Base-by-base conservation (phyloP, 768 basidiomycete species). In the Russula sp. region DNA sequence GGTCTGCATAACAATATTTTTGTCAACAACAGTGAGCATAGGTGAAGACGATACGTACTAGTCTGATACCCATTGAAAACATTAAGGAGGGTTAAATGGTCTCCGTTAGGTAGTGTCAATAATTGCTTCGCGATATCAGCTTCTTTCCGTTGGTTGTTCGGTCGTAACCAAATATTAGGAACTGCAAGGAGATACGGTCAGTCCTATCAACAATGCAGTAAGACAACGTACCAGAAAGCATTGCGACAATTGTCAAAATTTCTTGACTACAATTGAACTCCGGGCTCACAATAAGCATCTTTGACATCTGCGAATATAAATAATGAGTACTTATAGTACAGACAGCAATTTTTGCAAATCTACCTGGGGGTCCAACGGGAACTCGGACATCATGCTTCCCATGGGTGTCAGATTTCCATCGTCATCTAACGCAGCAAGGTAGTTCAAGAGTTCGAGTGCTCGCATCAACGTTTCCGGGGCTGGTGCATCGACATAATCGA, bases 401-500 rank as follows among this genome's bases (percentile, higher is more conserved):
- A 98, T 76, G 0, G 85, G 74, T 0, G 97, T 98, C 60, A 99
- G 73, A 54, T 92, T 85, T 10, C 97, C 95, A 4, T 97, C 93
- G 67, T 98, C 94, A 69, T 98, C 93, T 62, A 99, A 76, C 1
- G 95, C 96, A 7, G 88, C 84, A 49, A 98, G 80, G 73, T 86
- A 95, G 70, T 98, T 95, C 50, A 99, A 80, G 38, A 98, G 74
- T 72, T 98, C 97, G 58, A 99, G 76, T 9, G 96, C 96, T 59
- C 95, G 86, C 94, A 98, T 97, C 49, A 98, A 81, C 2, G 95
- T 98, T 70, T 99, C 94, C 14, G 93, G 93, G 14, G 93, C 93
- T 3, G 94, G 94, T 0, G 92, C 90, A 71, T 97, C 93, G 66
- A 93, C 86, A 65, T 91, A 94, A 70, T 93, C 90, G 68, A 94